These are phyloP conservation scores for Cladosporium sp. DNA, from an alignment of 2,329 filamentous ascomycete genomes.

Conservation along the genomic window DNA sequence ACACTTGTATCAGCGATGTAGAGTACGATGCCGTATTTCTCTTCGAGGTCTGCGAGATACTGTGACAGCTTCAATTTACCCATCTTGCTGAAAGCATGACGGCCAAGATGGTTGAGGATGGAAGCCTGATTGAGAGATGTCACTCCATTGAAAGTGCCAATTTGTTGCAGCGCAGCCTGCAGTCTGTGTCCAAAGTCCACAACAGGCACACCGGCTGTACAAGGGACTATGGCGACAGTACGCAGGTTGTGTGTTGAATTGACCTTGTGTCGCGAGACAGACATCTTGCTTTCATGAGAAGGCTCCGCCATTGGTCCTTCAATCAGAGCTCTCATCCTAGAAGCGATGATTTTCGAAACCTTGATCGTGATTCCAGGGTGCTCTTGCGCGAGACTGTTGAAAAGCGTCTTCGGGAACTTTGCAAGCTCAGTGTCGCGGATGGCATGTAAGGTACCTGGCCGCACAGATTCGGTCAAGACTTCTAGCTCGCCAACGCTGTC, in stretches of 20 bases:
- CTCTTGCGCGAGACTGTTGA: slow-evolving; percentile 96
- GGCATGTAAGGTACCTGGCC: slow-evolving; percentile 89
- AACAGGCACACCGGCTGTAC: slow-evolving; percentile 88
- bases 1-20: slow-evolving; percentile 97
- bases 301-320: slow-evolving; percentile 71
- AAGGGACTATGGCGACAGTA: slow-evolving; percentile 88
- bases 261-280: slow-evolving; percentile 60
- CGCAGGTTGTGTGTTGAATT: slow-evolving; percentile 89
- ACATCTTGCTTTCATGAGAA: slow-evolving; percentile 43
- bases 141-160: slow-evolving; percentile 85
- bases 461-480: slow-evolving; percentile 88
- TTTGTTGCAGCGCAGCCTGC: slow-evolving; percentile 83
- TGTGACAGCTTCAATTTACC: slow-evolving; percentile 94
- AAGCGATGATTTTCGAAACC: slow-evolving; percentile 97
- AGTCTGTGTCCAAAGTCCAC: slow-evolving; percentile 91
- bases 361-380: slow-evolving; percentile 98
- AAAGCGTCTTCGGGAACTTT: slow-evolving; percentile 91
- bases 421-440: slow-evolving; percentile 96
- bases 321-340: slow-evolving; percentile 85
- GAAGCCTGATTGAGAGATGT: slow-evolving; percentile 90
- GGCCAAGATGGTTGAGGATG: slow-evolving; percentile 90
- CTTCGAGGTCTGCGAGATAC: slow-evolving; percentile 93
- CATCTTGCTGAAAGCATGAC: slow-evolving; percentile 96
- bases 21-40: slow-evolving; percentile 92
- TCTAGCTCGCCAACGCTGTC: slow-evolving; percentile 97